Conservation (phyloP, 208 protist genomes). For the Trypanosoma scelopori region DNA sequence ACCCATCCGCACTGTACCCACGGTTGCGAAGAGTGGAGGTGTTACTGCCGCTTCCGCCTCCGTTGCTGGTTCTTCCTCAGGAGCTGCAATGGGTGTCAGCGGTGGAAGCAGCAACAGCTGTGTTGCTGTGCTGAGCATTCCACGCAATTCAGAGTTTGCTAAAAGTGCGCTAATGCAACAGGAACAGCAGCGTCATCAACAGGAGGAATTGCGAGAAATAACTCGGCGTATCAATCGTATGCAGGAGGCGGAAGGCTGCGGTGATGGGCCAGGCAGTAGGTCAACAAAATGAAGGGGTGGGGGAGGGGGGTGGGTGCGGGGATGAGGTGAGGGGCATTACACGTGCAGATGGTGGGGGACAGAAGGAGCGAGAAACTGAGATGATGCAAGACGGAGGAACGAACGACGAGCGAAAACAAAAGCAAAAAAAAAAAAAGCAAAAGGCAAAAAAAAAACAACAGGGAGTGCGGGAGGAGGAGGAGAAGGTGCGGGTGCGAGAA, state of each 20-base stretch:
- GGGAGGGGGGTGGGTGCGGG: too few species aligned
- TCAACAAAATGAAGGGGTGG: constrained; percentile 3
- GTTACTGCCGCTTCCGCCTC: background rate
- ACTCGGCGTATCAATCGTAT: constrained; percentile 24
- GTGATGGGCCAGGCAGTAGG: background rate
- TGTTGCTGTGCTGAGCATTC: constrained; percentile 9
- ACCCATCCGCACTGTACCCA: background rate
- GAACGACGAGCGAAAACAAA: too few species aligned
- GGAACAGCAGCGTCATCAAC: constrained; percentile 15
- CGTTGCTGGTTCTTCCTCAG: background rate
- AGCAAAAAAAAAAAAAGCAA: background rate
- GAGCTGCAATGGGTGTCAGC: background rate
- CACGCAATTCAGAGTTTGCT: constrained; percentile 20
- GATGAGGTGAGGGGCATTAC: too few species aligned
- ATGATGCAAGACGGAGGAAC: too few species aligned
- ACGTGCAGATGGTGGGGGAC: background rate
- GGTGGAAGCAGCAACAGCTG: background rate
- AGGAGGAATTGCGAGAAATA: constrained; percentile 26
- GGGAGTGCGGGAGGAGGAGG: background rate
- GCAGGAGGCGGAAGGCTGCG: constrained; percentile 18
- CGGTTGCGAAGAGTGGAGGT: constrained; percentile 1
- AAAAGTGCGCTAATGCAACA: constrained; percentile 13
- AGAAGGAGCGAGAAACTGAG: too few species aligned
- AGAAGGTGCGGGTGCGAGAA: background rate
- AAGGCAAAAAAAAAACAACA: background rate